Base-by-base conservation (phyloP, 495 filamentous ascomycete genomes). In the Tuber brumale region DNA sequence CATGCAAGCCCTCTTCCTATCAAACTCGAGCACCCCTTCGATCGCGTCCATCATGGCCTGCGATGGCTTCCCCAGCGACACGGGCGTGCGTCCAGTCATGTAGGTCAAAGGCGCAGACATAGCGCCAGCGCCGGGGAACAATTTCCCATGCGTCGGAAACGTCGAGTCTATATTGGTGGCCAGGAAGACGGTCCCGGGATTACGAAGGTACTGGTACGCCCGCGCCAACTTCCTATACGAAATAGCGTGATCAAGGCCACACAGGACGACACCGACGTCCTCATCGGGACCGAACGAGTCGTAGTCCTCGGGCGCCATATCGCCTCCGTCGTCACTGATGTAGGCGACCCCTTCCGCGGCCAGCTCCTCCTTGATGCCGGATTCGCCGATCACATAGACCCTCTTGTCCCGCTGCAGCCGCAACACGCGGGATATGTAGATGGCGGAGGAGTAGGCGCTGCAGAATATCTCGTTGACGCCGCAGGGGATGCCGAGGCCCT, bases 41-140 rank as follows among this genome's bases (percentile, higher is more conserved):
- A 99, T 92, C 10, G 96, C 93, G 85, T 97, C 94, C 95, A 99
- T 97, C 95, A 99, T 98, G 18, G 94, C 94, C 86, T 97, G 93
- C 79, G 93, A 97, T 7, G 95, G 96, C 85, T 99, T 99, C 16
- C 95, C 95, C 69, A 97, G 84, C 9, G 92, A 89, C 46, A 93
- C 82, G 1, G 95, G 94, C 80, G 91, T 86, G 85, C 88, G 81
- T 9, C 88, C 90, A 16, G 81, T 86, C 90, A 95, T 94, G 83
- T 91, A 91, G 69, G 90, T 87, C 72, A 99, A 84, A 9, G 94
- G 93, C 70, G 92, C 90, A 71, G 91, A 90, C 77, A 94, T 91
- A 14, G 92, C 89, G 0, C 96, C 95, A 4, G 96, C 96, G 12
- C 95, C 95, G 8, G 94, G 95, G 85, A 98, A 98, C 75, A 99